A percentile compares a stretch with the other conserved stretches of the same genome.
phyloP scores from a whole-genome alignment of 495 filamentous ascomycete genomes.

The Penicillium lagena region DNA sequence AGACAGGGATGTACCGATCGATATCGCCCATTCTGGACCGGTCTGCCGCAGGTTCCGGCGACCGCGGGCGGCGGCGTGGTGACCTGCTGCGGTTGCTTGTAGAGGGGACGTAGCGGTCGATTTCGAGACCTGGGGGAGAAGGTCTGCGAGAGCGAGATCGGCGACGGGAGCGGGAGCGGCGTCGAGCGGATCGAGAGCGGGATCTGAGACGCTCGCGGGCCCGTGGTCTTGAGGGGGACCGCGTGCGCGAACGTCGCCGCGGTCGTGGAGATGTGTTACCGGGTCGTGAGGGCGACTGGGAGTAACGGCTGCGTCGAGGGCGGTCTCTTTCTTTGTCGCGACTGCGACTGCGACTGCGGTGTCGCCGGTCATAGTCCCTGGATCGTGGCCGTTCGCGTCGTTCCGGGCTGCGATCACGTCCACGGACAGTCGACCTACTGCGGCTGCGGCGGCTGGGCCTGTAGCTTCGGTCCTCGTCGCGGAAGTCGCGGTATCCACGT shows the following conservation, averaged over 20 bases:
- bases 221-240: too few species aligned
- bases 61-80: constrained; percentile 36
- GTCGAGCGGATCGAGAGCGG: constrained; percentile 9
- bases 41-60: constrained; percentile 20
- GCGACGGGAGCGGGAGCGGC: constrained; percentile 21
- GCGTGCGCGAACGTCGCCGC: constrained; percentile 8
- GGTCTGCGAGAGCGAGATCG: constrained; percentile 16
- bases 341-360: constrained; percentile 18
- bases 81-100: constrained; percentile 40
- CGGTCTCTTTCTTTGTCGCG: constrained; percentile 20
- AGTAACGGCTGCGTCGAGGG: constrained; percentile 16
- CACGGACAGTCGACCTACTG: constrained; percentile 25
- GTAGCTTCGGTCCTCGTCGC: constrained; percentile 29
- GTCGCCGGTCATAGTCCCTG: constrained; percentile 16
- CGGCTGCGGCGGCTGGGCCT: constrained; percentile 32
- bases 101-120: constrained; percentile 45
- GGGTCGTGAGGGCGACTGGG: constrained; percentile 10
- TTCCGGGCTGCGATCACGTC: constrained; percentile 20
- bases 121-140: constrained; percentile 31
- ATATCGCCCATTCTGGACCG: constrained; percentile 22
- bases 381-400: constrained; percentile 33
- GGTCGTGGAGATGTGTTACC: not conserved
- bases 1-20: constrained; percentile 50
- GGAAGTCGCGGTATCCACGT: constrained; percentile 29
- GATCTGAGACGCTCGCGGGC: constrained; percentile 3